A percentile compares a stretch with the other conserved stretches of the same genome.
phyloP scores from a whole-genome alignment of 371 early-diverging fungal genomes.

The Rozella allomycis region DNA sequence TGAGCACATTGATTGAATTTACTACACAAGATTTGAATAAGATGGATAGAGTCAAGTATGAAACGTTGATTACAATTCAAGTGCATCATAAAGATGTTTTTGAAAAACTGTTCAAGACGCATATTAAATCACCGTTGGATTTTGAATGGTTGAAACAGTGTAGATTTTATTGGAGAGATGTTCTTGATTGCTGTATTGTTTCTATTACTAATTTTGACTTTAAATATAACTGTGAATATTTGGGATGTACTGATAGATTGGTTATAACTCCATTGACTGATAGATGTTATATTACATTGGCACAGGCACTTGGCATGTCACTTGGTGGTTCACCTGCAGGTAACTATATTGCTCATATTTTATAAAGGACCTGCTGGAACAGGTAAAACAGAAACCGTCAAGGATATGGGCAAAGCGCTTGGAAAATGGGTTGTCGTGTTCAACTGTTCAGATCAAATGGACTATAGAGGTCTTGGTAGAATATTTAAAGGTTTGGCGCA shows the following conservation, averaged over 20 bases:
- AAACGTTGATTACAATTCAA: conserved; percentile 39
- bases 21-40: conserved; percentile 33
- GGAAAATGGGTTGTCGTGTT: conserved; percentile 41
- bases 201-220: conserved; percentile 43
- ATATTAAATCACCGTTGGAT: conserved; percentile 29
- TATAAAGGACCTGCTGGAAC: conserved; percentile 25
- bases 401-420: conserved; percentile 37
- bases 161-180: conserved; percentile 39
- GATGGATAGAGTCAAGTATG: conserved; percentile 37
- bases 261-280: conserved; percentile 41
- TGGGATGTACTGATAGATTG: conserved; percentile 37
- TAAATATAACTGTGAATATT: conserved; percentile 33
- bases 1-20: conserved; percentile 30
- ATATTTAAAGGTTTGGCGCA: conserved; percentile 41
- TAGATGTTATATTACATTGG: conserved; percentile 32
- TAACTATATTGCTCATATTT: no score
- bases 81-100: conserved; percentile 41
- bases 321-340: conserved; percentile 36
- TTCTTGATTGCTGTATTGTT: conserved; percentile 36
- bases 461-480: conserved; percentile 36
- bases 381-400: conserved; percentile 42
- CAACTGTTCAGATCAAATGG: conserved; percentile 44
- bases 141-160: conserved; percentile 42
- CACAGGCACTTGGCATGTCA: conserved; percentile 42
- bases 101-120: conserved; percentile 31